Conservation (phyloP, 2,329 filamentous ascomycete species). For the Claviceps monticola region DNA sequence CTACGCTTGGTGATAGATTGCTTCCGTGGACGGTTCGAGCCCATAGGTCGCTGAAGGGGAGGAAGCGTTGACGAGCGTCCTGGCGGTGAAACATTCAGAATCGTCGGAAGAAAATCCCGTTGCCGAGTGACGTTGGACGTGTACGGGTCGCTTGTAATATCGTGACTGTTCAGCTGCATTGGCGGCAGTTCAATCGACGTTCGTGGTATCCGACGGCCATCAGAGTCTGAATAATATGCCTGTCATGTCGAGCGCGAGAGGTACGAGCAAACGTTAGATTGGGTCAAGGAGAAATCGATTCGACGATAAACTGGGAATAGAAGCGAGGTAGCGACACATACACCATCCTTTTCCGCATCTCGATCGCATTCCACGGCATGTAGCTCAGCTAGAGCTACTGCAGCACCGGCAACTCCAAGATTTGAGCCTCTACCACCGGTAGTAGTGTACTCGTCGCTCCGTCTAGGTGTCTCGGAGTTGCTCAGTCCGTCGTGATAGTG, state of each 20-base stretch:
- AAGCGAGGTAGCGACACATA: slow-evolving; percentile 31
- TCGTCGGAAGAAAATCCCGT: slow-evolving; percentile 69
- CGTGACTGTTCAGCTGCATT: slow-evolving; percentile 40
- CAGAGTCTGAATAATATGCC: slow-evolving; percentile 61
- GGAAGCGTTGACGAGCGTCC: slow-evolving; percentile 80
- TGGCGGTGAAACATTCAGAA: slow-evolving; percentile 67
- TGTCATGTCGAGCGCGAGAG: neutral
- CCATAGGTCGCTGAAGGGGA: slow-evolving; percentile 62
- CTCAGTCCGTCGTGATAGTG: slow-evolving; percentile 46
- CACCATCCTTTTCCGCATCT: slow-evolving; percentile 66
- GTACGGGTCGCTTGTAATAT: slow-evolving; percentile 63
- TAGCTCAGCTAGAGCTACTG: slow-evolving; percentile 76
- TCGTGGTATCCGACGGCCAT: slow-evolving; percentile 48
- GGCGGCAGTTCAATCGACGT: slow-evolving; percentile 62
- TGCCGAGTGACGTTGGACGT: slow-evolving; percentile 38
- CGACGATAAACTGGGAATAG: slow-evolving; percentile 12
- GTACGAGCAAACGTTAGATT: slow-evolving; percentile 4
- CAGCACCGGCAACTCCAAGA: slow-evolving; percentile 55
- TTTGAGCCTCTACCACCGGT: slow-evolving; percentile 25
- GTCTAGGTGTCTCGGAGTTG: slow-evolving; percentile 54
- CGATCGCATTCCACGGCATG: slow-evolving; percentile 60
- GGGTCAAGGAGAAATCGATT: neutral
- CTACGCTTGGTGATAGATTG: slow-evolving; percentile 73
- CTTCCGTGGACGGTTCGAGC: slow-evolving; percentile 63
- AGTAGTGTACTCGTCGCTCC: slow-evolving; percentile 53